Percentiles rank a stretch among this genome's conserved stretches.
Conservation (phyloP, 2,329 filamentous ascomycete genomes). For the Ophiobolus disseminans region DNA sequence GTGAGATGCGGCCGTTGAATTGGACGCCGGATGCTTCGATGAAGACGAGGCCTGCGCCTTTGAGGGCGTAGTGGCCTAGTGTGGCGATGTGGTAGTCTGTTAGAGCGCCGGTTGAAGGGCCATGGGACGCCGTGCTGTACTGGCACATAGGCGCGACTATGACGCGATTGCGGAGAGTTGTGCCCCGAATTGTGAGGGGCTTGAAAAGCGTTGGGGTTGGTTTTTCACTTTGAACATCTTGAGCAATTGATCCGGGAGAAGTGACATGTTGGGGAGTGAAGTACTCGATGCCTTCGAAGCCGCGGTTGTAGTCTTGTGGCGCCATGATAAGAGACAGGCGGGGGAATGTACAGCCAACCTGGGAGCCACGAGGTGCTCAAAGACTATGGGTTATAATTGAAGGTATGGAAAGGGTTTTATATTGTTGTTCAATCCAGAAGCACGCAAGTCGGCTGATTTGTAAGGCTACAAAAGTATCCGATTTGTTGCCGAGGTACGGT, state of each 20-base stretch:
- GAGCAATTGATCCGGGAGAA: conserved; percentile 48
- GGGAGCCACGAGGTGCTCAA: no score
- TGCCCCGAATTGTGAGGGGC: conserved; percentile 45
- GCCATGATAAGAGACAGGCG: conserved; percentile 26
- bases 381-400: no score
- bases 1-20: conserved; percentile 44
- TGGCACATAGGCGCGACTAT: conserved; percentile 51
- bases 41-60: conserved; percentile 45
- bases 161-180: conserved; percentile 47
- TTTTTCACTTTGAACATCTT: conserved; percentile 11
- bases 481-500: conserved; percentile 17
- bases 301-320: conserved; percentile 35
- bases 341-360: background rate
- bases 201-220: conserved; percentile 42
- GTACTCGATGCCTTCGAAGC: conserved; percentile 47
- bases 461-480: conserved; percentile 5
- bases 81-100: conserved; percentile 50
- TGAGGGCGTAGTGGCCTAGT: conserved; percentile 49
- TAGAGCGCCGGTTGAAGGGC: conserved; percentile 45
- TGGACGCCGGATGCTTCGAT: conserved; percentile 49
- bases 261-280: conserved; percentile 55
- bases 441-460: conserved; percentile 16
- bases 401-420: no score
- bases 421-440: background rate
- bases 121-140: conserved; percentile 41